Evolutionary conservation across 108 stramenopile genomes (phyloP).

Genomic region (Thalassiosira profunda): DNA sequence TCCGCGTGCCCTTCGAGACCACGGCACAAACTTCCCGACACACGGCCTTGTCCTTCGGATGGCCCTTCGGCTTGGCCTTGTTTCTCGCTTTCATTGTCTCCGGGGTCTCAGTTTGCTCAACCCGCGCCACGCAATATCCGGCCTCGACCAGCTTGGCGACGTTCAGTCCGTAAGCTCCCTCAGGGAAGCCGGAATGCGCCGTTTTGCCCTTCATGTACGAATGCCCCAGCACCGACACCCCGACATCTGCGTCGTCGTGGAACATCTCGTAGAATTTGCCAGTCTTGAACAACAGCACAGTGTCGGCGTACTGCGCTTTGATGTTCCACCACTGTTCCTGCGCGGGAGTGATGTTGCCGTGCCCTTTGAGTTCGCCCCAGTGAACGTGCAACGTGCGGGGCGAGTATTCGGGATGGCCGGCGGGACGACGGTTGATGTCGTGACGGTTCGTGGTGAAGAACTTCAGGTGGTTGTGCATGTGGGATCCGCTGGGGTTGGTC

Average conservation of each 20-base stretch:
- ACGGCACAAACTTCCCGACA: slow-evolving; percentile 96
- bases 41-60: slow-evolving; percentile 88
- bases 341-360: slow-evolving; percentile 82
- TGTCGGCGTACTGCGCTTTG: slow-evolving; percentile 96
- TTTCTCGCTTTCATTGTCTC: slow-evolving; percentile 91
- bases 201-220: slow-evolving; percentile 97
- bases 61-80: slow-evolving; percentile 43
- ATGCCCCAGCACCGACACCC: slow-evolving; percentile 85
- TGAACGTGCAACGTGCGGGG: slow-evolving; percentile 85
- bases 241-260: slow-evolving; percentile 98
- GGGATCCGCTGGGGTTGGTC: slow-evolving; percentile 78
- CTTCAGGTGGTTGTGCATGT: slow-evolving; percentile 89
- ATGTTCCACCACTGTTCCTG: slow-evolving; percentile 98
- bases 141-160: slow-evolving; percentile 88
- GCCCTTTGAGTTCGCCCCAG: slow-evolving; percentile 52
- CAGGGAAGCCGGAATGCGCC: slow-evolving; percentile 99
- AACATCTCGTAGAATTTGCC: slow-evolving; percentile 97
- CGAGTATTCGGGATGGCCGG: slow-evolving; percentile 85
- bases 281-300: slow-evolving; percentile 98
- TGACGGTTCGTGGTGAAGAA: slow-evolving; percentile 77
- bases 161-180: slow-evolving; percentile 91
- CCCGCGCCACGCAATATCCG: slow-evolving; percentile 98
- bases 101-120: slow-evolving; percentile 99
- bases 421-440: slow-evolving; percentile 66
- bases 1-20: slow-evolving; percentile 91